phyloP scores from a whole-genome alignment of 495 filamentous ascomycete species.

The Neurospora africana region DNA sequence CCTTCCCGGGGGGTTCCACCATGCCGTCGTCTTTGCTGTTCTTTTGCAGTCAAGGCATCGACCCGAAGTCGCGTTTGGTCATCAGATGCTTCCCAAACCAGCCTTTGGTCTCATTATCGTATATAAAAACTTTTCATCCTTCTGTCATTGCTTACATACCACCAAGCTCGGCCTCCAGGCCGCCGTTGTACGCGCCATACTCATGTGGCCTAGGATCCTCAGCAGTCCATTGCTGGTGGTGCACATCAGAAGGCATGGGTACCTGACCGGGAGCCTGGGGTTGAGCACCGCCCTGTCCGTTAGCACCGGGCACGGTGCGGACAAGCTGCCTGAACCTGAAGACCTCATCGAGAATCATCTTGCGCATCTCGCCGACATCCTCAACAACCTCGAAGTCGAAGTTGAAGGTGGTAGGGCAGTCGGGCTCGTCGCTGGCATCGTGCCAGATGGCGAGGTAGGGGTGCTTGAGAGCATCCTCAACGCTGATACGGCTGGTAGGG shows the following conservation, averaged over 20 bases:
- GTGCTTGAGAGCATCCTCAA: conserved; percentile 90
- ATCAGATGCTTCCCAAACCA: background rate
- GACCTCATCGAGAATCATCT: conserved; percentile 95
- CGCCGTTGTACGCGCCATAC: conserved; percentile 43
- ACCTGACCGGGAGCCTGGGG: conserved; percentile 34
- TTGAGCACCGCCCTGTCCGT: conserved; percentile 10
- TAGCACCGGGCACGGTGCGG: conserved; percentile 48
- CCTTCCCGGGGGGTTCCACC: background rate
- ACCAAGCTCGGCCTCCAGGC: conserved; percentile 78
- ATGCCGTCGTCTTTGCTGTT: background rate
- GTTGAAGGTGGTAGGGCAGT: conserved; percentile 87
- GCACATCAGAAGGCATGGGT: conserved; percentile 61
- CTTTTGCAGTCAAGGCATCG: background rate
- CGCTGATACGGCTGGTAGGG: conserved; percentile 78
- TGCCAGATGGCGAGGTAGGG: conserved; percentile 97
- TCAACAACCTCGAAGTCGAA: conserved; percentile 97
- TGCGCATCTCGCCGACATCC: conserved; percentile 83
- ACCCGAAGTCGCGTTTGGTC: background rate
- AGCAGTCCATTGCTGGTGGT: conserved; percentile 52
- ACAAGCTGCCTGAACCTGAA: conserved; percentile 67
- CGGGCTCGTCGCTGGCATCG: conserved; percentile 89
- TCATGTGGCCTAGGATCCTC: conserved; percentile 89
- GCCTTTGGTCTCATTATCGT: background rate
- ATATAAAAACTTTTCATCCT: background rate
- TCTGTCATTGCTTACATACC: conserved; percentile 25